phyloP scores from a whole-genome alignment of 305 asterid genomes.

The Rubia tinctorum region DNA sequence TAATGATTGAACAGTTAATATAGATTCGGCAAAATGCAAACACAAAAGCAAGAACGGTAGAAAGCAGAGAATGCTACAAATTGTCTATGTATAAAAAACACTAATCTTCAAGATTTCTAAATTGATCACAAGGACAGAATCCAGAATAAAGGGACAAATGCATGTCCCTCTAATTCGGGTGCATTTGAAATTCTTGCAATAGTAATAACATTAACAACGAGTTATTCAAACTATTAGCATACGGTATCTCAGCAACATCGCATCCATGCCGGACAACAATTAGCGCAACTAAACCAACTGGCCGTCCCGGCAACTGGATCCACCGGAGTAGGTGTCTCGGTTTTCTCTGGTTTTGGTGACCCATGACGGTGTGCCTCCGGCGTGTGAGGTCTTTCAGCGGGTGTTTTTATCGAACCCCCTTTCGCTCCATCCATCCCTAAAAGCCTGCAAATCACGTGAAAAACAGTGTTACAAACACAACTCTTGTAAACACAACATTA shows the following conservation, averaged over 20 bases:
- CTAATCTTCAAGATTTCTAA: conserved; percentile 11
- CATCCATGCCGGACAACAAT: conserved; percentile 51
- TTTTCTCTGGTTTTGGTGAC: conserved; percentile 11
- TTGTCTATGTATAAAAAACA: not conserved
- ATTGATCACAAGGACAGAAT: not conserved
- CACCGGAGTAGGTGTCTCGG: conserved; percentile 22
- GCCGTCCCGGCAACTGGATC: conserved; percentile 25
- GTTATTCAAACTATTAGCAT: conserved; percentile 1
- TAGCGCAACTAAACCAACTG: conserved; percentile 50
- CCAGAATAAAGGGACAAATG: conserved; percentile 14
- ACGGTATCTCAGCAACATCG: conserved; percentile 49
- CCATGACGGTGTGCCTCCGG: conserved; percentile 14
- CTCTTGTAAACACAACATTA: not conserved
- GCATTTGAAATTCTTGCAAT: not conserved
- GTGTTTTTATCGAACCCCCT: conserved; percentile 31
- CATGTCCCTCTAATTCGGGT: conserved; percentile 8
- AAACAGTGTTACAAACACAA: not conserved
- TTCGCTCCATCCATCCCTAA: conserved; percentile 35
- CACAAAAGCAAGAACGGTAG: not conserved
- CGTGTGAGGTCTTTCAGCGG: conserved; percentile 38
- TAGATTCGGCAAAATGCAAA: not conserved
- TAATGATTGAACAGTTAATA: not conserved
- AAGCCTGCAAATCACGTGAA: conserved; percentile 38
- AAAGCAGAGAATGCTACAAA: not conserved
- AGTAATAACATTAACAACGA: not conserved